Evolutionary conservation across 305 asterid genomes (phyloP).

Genomic region (Fraxinus albicans): DNA sequence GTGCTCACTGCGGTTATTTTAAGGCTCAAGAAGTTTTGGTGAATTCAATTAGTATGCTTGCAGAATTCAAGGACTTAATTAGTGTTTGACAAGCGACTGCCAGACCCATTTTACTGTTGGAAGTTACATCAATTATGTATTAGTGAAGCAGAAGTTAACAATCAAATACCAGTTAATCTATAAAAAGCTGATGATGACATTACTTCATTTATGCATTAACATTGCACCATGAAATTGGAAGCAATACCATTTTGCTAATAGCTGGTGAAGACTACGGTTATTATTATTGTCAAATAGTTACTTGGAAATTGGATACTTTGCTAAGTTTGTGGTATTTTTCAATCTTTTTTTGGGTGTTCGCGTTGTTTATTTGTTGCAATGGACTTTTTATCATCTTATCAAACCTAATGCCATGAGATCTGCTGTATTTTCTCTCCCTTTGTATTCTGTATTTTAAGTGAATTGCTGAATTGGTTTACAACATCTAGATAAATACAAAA

Average conservation of each 20-base stretch:
- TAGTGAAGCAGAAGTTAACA: not conserved
- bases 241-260: not conserved
- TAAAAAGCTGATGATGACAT: not conserved
- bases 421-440: not conserved
- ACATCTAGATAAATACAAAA: not conserved
- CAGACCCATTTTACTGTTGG: not conserved
- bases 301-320: not conserved
- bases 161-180: not conserved
- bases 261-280: slow-evolving; percentile 1
- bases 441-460: not conserved
- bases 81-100: not conserved
- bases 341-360: not conserved
- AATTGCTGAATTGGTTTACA: not conserved
- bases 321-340: not conserved
- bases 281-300: not conserved
- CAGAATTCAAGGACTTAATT: not conserved
- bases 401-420: not conserved
- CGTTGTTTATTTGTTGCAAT: not conserved
- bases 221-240: not conserved
- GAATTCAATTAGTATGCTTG: not conserved
- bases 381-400: not conserved
- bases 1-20: not conserved
- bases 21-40: not conserved
- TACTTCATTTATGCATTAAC: not conserved
- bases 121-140: not conserved